phyloP scores from a whole-genome alignment of 2,329 filamentous ascomycete genomes.

The Penicillium sp. region DNA sequence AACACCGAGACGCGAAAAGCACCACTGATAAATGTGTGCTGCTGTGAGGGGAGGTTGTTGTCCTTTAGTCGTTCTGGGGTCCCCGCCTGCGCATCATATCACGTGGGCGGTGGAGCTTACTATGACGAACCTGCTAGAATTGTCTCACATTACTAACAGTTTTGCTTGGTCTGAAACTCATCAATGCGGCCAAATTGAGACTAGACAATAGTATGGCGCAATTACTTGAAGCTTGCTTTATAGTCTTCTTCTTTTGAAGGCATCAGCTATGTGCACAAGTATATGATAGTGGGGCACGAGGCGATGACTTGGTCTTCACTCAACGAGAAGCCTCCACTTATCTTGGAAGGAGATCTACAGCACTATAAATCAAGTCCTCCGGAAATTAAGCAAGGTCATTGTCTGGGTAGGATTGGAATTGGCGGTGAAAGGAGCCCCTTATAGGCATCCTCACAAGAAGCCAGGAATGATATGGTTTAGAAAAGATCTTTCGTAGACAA shows the following conservation, averaged over 20 bases:
- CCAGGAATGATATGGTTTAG: neutral
- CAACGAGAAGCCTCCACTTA: neutral
- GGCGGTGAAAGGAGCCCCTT: constrained; percentile 10
- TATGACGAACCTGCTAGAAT: constrained; percentile 30
- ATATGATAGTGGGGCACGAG: neutral
- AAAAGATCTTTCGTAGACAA: neutral
- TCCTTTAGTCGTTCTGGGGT: constrained; percentile 28
- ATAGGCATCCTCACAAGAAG: neutral
- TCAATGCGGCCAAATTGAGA: neutral
- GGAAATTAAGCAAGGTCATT: neutral
- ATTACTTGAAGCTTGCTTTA: neutral
- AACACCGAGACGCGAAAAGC: constrained; percentile 1
- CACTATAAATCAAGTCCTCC: neutral
- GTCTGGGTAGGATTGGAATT: neutral
- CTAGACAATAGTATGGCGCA: neutral
- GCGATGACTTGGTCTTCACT: neutral
- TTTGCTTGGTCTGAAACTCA: neutral
- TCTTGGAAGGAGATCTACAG: neutral
- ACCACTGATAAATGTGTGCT: constrained; percentile 11
- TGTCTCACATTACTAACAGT: neutral
- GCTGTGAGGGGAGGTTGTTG: constrained; percentile 16
- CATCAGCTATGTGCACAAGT: neutral
- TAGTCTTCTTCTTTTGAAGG: too few species aligned
- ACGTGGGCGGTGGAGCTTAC: constrained; percentile 32
- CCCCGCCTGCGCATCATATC: constrained; percentile 30